Conservation (phyloP, 164 flowering plant genomes). For the Dillenia turbinata region DNA sequence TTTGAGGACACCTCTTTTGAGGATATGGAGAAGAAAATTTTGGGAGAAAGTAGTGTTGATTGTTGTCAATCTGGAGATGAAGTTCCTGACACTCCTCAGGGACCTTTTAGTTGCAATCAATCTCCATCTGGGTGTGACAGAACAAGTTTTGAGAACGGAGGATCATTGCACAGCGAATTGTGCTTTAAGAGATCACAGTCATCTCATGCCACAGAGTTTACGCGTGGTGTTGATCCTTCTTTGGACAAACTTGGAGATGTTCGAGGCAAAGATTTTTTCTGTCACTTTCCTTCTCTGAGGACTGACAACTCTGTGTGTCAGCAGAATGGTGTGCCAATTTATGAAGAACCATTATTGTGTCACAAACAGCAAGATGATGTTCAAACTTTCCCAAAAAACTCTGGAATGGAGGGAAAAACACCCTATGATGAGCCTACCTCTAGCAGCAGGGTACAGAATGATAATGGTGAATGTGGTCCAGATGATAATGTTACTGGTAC, state of each 20-base stretch:
- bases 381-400: not conserved
- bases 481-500: constrained; percentile 11
- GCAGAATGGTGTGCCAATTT: constrained; percentile 8
- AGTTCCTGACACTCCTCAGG: not conserved
- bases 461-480: not conserved
- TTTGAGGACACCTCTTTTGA: not conserved
- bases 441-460: constrained; percentile 1
- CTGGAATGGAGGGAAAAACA: constrained; percentile 1
- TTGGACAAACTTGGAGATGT: not conserved
- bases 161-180: no score
- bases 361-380: constrained; percentile 7
- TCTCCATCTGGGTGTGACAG: not conserved
- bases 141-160: constrained; percentile 8
- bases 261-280: not conserved
- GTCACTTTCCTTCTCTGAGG: not conserved
- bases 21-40: constrained; percentile 5
- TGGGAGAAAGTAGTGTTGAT: constrained; percentile 13
- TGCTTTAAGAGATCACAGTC: no score
- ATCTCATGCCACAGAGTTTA: no score
- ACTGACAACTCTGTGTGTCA: constrained; percentile 3
- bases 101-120: no score
- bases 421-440: not conserved
- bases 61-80: not conserved
- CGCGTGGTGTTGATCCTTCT: not conserved
- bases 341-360: not conserved